These are phyloP conservation scores for Aspergillus biplanus DNA, from an alignment of 495 filamentous ascomycete genomes.

Conservation along the genomic window DNA sequence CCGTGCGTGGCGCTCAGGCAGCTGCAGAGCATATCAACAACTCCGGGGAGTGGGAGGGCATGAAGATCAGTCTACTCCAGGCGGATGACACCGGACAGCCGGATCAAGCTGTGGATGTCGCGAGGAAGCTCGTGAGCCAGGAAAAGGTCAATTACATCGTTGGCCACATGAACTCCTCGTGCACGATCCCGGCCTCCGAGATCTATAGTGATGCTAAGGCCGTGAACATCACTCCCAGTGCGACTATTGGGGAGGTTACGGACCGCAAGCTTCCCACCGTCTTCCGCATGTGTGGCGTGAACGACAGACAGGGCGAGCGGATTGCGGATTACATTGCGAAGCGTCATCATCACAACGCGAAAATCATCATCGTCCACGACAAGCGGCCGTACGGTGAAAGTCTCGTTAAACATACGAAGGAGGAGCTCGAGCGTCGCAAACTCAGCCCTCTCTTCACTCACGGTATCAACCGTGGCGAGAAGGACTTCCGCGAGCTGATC, in stretches of 20 bases:
- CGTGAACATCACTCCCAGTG: not conserved
- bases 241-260: not conserved
- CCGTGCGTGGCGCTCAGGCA: not conserved
- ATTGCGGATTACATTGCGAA: not conserved
- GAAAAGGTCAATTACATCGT: constrained; percentile 1
- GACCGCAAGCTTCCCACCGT: not conserved
- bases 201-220: not conserved
- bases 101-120: not conserved
- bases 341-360: not conserved
- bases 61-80: not conserved
- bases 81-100: not conserved
- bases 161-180: not conserved
- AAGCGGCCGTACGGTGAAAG: not conserved
- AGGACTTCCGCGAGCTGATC: not conserved
- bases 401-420: not conserved
- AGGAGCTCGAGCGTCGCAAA: not conserved
- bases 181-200: not conserved
- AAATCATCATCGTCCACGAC: not conserved
- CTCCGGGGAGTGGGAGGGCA: not conserved
- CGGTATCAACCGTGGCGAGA: not conserved
- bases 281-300: not conserved
- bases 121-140: not conserved
- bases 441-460: not conserved
- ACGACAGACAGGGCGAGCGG: not conserved
- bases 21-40: not conserved